Conservation (phyloP, 768 basidiomycete species). For the Vishniacozyma victoriae region DNA sequence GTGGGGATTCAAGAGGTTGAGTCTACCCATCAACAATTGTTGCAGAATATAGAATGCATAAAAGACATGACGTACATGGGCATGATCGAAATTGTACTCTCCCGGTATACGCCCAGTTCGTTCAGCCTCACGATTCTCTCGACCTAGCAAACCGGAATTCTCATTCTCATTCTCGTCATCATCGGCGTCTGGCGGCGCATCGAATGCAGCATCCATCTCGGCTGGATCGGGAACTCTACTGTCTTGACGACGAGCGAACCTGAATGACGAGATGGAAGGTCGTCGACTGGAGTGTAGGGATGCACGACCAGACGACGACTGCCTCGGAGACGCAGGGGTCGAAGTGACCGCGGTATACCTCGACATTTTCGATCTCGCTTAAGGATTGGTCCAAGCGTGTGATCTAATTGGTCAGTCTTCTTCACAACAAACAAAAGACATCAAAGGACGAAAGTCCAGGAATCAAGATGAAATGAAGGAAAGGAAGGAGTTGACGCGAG, state of each 20-base stretch:
- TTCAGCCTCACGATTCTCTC: neutral
- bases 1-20: conserved; percentile 40
- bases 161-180: conserved; percentile 35
- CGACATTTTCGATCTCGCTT: too few relatives aligned
- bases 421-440: too few relatives aligned
- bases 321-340: conserved; percentile 9
- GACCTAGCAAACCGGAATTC: conserved; percentile 21
- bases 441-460: too few relatives aligned
- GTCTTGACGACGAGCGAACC: conserved; percentile 4
- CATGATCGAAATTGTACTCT: conserved; percentile 45
- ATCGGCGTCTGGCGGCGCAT: conserved; percentile 63
- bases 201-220: conserved; percentile 76
- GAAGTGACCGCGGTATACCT: conserved; percentile 17
- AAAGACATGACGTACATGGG: conserved; percentile 30
- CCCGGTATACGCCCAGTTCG: conserved; percentile 31
- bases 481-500: too few relatives aligned
- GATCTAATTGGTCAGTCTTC: too few relatives aligned
- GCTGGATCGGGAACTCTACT: conserved; percentile 32
- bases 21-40: conserved; percentile 28
- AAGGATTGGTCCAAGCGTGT: too few relatives aligned
- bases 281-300: conserved; percentile 26
- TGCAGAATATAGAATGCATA: neutral
- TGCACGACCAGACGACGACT: conserved; percentile 18
- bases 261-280: conserved; percentile 23
- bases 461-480: too few relatives aligned